These are phyloP conservation scores for Mrakia hoshinonis DNA, from an alignment of 768 basidiomycete genomes.

Conservation along the genomic window DNA sequence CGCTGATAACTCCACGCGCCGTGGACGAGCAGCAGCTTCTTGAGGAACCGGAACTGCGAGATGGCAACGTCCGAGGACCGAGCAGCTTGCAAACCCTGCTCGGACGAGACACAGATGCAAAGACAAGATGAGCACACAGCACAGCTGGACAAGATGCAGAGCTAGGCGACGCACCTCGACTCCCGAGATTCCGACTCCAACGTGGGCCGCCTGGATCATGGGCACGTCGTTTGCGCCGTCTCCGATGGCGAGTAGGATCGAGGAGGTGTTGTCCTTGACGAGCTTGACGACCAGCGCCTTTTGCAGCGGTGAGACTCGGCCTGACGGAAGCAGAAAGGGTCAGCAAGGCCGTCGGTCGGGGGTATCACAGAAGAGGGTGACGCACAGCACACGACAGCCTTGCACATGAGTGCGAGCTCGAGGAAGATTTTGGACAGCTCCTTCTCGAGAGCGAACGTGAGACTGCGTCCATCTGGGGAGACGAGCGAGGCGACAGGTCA, in stretches of 20 bases:
- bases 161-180: slow-evolving; percentile 69
- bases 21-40: slow-evolving; percentile 90
- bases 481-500: background rate
- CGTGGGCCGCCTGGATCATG: slow-evolving; percentile 98
- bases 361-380: slow-evolving; percentile 16
- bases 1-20: slow-evolving; percentile 98
- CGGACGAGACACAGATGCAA: slow-evolving; percentile 11
- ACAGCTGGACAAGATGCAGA: background rate
- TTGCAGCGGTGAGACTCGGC: slow-evolving; percentile 93
- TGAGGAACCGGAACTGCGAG: slow-evolving; percentile 90
- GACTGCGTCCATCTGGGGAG: slow-evolving; percentile 77
- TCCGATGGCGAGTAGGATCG: slow-evolving; percentile 90
- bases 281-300: slow-evolving; percentile 96
- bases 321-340: slow-evolving; percentile 41
- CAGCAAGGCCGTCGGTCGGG: background rate
- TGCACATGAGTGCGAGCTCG: slow-evolving; percentile 94
- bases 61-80: slow-evolving; percentile 96
- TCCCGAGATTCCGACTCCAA: slow-evolving; percentile 94
- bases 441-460: slow-evolving; percentile 87
- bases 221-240: slow-evolving; percentile 98
- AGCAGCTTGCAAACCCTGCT: slow-evolving; percentile 90
- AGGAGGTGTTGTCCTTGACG: slow-evolving; percentile 92
- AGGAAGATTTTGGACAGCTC: slow-evolving; percentile 80
- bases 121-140: background rate
- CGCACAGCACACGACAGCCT: slow-evolving; percentile 95